These are phyloP conservation scores for Fulvia fulva DNA, from an alignment of 2,329 filamentous ascomycete species.

Conservation along the genomic window DNA sequence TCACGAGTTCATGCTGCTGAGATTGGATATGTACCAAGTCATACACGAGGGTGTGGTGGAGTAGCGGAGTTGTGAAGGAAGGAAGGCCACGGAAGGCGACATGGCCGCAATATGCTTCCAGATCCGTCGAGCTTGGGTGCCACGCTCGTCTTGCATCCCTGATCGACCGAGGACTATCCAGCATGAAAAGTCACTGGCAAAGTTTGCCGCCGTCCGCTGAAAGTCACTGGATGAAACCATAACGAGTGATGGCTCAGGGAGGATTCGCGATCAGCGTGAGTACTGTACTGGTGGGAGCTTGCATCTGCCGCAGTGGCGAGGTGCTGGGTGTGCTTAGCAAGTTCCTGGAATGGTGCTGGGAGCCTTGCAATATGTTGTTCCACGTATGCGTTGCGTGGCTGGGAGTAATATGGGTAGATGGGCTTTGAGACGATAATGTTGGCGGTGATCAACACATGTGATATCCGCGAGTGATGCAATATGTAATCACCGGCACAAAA, in stretches of 20 bases:
- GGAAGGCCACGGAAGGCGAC: slow-evolving; percentile 3
- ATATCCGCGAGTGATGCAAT: neutral
- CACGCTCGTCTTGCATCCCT: neutral
- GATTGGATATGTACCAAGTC: neutral
- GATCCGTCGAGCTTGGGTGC: neutral
- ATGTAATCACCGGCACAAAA: neutral
- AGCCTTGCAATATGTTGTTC: slow-evolving; percentile 2
- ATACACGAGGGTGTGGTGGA: neutral
- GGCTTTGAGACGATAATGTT: neutral
- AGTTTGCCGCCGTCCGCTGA: neutral
- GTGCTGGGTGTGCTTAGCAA: neutral
- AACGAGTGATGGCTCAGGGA: slow-evolving; percentile 2
- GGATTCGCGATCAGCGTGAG: slow-evolving; percentile 1
- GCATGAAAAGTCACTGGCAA: neutral
- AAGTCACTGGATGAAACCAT: neutral
- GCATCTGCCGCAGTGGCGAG: neutral
- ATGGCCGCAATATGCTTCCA: neutral
- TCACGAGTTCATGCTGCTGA: slow-evolving; percentile 1
- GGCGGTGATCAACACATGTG: neutral
- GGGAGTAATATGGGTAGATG: neutral
- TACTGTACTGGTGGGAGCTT: neutral
- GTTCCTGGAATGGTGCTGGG: neutral
- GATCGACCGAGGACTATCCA: neutral
- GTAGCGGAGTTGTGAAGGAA: slow-evolving; percentile 4
- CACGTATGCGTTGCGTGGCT: neutral